Conservation (phyloP, 495 filamentous ascomycete species). For the Podospora appendiculata region DNA sequence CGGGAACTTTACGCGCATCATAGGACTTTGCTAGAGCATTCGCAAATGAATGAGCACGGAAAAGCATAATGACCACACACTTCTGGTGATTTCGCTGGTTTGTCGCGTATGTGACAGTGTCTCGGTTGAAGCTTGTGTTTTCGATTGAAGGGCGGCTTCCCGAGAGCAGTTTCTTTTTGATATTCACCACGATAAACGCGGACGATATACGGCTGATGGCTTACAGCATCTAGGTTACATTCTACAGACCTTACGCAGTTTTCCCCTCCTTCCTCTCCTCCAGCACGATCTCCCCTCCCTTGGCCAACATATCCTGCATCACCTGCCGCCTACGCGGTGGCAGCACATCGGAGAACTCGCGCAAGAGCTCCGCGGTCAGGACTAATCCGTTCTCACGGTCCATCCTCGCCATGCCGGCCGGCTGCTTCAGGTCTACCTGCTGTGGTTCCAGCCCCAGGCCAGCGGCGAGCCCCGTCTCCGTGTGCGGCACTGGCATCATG, state of each 20-base stretch:
- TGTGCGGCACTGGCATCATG: not conserved
- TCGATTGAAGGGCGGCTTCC: too few relatives aligned
- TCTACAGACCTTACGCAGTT: too few relatives aligned
- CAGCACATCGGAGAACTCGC: constrained; percentile 35
- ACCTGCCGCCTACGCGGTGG: constrained; percentile 20
- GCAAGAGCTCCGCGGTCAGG: constrained; percentile 51
- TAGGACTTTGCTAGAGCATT: constrained; percentile 31
- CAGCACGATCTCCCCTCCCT: constrained; percentile 26
- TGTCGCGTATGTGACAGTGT: not conserved
- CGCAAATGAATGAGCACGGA: constrained; percentile 29
- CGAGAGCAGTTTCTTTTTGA: too few relatives aligned
- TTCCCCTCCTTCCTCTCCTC: constrained; percentile 10
- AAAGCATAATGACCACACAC: constrained; percentile 20
- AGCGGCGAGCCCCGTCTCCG: constrained; percentile 1
- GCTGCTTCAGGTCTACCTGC: constrained; percentile 22
- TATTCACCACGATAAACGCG: too few relatives aligned
- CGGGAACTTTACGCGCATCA: constrained; percentile 24
- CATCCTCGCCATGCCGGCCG: constrained; percentile 24
- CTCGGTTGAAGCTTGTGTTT: not conserved
- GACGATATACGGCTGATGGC: too few relatives aligned
- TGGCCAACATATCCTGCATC: constrained; percentile 28
- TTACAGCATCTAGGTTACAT: too few relatives aligned
- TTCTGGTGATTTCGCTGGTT: not conserved
- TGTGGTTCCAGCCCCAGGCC: constrained; percentile 27
- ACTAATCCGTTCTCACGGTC: constrained; percentile 62